Conservation (phyloP, 108 stramenopile species). For the Phaeodactylum tricornutum region DNA sequence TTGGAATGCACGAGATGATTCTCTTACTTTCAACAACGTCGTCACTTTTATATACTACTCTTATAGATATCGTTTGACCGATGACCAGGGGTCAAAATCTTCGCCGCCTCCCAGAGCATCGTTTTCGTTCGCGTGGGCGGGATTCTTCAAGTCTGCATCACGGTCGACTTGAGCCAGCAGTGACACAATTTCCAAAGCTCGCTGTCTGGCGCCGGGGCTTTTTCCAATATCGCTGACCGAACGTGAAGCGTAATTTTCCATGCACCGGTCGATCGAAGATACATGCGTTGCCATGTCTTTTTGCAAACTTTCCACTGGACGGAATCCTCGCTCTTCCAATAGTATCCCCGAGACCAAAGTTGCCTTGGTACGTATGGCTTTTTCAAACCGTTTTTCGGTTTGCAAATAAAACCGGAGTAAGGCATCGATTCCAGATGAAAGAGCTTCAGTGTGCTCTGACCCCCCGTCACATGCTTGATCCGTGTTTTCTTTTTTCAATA, state of each 20-base stretch:
- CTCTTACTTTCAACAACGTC: too few species aligned
- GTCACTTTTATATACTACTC: too few species aligned
- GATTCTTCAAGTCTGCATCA: conserved; percentile 20
- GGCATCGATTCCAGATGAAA: conserved; percentile 64
- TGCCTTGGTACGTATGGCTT: conserved; percentile 67
- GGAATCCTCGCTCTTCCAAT: conserved; percentile 66
- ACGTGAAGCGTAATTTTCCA: conserved; percentile 51
- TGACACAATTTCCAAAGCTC: conserved; percentile 63
- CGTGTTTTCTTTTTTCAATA: conserved; percentile 63
- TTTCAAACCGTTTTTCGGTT: conserved; percentile 30
- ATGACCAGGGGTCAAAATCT: conserved; percentile 70
- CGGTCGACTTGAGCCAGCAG: conserved; percentile 50
- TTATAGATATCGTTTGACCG: conserved; percentile 32
- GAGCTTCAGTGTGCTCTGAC: conserved; percentile 67
- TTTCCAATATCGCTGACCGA: conserved; percentile 20
- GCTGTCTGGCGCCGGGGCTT: conserved; percentile 48
- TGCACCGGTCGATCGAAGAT: conserved; percentile 41
- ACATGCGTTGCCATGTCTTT: conserved; percentile 78
- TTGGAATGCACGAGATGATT: too few species aligned
- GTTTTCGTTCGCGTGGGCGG: too few species aligned
- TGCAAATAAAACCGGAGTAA: conserved; percentile 41
- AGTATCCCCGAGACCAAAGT: conserved; percentile 50
- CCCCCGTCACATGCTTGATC: conserved; percentile 72
- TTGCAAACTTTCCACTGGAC: conserved; percentile 38
- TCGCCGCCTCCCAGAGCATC: too few species aligned